Conservation (phyloP, 2,329 filamentous ascomycete species). For the Phialocephala subalpina region DNA sequence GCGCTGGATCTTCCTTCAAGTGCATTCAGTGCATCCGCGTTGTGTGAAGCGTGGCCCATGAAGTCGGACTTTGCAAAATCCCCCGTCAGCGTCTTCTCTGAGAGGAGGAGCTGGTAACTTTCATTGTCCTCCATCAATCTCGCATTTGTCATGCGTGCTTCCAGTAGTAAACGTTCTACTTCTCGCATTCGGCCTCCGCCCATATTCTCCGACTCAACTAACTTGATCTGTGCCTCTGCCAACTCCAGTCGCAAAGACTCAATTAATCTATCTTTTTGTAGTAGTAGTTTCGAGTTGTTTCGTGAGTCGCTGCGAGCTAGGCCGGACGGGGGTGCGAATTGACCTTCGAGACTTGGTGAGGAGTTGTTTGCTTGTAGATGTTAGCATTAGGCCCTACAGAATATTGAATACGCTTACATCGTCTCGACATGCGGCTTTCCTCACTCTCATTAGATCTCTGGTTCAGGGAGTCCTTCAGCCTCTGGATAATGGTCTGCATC, state of each 20-base stretch:
- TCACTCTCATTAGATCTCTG: conserved; percentile 68
- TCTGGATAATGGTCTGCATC: conserved; percentile 87
- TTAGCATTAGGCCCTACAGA: conserved; percentile 30
- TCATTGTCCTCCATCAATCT: conserved; percentile 98
- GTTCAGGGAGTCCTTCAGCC: conserved; percentile 87
- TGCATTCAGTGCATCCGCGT: conserved; percentile 70
- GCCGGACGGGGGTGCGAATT: conserved; percentile 87
- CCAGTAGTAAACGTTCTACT: conserved; percentile 88
- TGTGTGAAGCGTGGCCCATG: conserved; percentile 66
- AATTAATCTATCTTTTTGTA: conserved; percentile 97
- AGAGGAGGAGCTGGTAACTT: conserved; percentile 93
- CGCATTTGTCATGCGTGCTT: conserved; percentile 94
- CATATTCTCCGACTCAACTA: conserved; percentile 92
- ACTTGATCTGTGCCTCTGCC: conserved; percentile 93
- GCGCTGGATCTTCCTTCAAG: conserved; percentile 64
- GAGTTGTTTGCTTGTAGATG: conserved; percentile 52
- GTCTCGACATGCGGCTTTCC: conserved; percentile 65
- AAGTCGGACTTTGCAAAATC: conserved; percentile 88
- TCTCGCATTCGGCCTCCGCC: conserved; percentile 88
- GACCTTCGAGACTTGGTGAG: conserved; percentile 76
- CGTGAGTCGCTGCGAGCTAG: conserved; percentile 87
- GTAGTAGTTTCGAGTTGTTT: conserved; percentile 86
- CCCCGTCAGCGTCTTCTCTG: conserved; percentile 94
- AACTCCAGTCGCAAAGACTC: conserved; percentile 91
- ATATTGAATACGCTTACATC: conserved; percentile 53